Evolutionary conservation across 2,329 filamentous ascomycete species (phyloP), one percentile per base, ranked within the genome.

Genomic region (Colletotrichum horii): DNA sequence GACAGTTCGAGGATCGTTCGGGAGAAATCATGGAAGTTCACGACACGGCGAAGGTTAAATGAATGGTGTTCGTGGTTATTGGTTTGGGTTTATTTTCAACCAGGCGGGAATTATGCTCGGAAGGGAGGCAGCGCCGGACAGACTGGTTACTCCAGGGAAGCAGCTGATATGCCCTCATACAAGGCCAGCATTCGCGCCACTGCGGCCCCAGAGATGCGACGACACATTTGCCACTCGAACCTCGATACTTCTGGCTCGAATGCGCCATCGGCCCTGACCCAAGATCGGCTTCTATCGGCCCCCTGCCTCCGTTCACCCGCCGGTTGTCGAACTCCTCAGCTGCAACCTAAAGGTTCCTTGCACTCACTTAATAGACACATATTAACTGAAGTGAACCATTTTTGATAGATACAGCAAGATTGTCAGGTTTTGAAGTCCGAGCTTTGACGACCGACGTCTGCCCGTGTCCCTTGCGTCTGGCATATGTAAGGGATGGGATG

Each of bases 341-440:
- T n/a, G 6, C 7, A 11, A 22, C n/a, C 11, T 22, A 7, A 22
- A 7, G n/a, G 0, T 48, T 22, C n/a, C 11, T 48, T 5, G 43
- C 43, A 14, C 43, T 12, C 19, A 19, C 36, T 5, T 4, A 38
- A 38, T 4, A 19, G 43, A 52, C 9, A 48, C 19, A 6, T n/a
- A 48, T 0, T 48, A 48, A 19, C 5, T 5, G 9, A 12, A n/a
- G 0, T n/a, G 38, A 2, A n/a, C 12, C 22, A 1, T 9, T 48
- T 0, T 48, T 9, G 2, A 48, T 12, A 12, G 19, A 3, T n/a
- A n/a, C 38, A 48, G 38, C n/a, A 52, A 24, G 2, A 52, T 24
- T 6, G 22, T 11, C 7, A 52, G 43, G 4, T 7, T 14, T n/a
- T 4, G n/a, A 52, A 4, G 19, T 52, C 43, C 14, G 2, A 14